phyloP scores from a whole-genome alignment of 495 filamentous ascomycete species.

The Xylaria acuta region DNA sequence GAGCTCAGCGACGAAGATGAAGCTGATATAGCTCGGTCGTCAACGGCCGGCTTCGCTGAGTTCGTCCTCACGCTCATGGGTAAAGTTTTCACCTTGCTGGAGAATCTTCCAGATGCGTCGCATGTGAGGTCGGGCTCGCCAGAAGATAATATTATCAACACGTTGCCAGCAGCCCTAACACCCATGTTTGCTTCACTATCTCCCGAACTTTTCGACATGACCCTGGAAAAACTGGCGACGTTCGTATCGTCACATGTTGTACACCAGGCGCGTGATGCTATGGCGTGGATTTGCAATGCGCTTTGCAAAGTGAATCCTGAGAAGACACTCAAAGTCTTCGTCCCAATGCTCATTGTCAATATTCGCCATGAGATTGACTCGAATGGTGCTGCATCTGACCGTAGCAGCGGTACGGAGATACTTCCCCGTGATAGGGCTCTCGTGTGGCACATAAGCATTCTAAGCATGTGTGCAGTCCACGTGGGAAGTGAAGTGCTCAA shows the following conservation, averaged over 20 bases:
- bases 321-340: constrained; percentile 86
- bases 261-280: constrained; percentile 95
- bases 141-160: constrained; percentile 97
- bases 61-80: constrained; percentile 90
- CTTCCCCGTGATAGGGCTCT: constrained; percentile 89
- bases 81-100: constrained; percentile 91
- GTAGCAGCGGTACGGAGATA: constrained; percentile 91
- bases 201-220: constrained; percentile 89
- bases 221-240: constrained; percentile 85
- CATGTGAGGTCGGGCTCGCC: constrained; percentile 87
- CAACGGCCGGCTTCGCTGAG: constrained; percentile 90
- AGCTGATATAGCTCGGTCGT: constrained; percentile 90
- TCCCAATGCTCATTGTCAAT: constrained; percentile 85
- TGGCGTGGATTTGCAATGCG: constrained; percentile 97
- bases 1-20: constrained; percentile 87
- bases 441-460: constrained; percentile 96
- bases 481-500: constrained; percentile 87
- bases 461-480: constrained; percentile 98
- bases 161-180: constrained; percentile 87
- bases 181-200: constrained; percentile 92
- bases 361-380: constrained; percentile 97
- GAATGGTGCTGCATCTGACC: constrained; percentile 93
- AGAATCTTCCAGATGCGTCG: constrained; percentile 91
- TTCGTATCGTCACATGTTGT: constrained; percentile 97
- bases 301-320: constrained; percentile 93